A percentile compares a stretch with the other conserved stretches of the same genome.
Evolutionary conservation across 2,329 filamentous ascomycete genomes (phyloP).

Genomic region (Neoscytalidium dimidiatum): DNA sequence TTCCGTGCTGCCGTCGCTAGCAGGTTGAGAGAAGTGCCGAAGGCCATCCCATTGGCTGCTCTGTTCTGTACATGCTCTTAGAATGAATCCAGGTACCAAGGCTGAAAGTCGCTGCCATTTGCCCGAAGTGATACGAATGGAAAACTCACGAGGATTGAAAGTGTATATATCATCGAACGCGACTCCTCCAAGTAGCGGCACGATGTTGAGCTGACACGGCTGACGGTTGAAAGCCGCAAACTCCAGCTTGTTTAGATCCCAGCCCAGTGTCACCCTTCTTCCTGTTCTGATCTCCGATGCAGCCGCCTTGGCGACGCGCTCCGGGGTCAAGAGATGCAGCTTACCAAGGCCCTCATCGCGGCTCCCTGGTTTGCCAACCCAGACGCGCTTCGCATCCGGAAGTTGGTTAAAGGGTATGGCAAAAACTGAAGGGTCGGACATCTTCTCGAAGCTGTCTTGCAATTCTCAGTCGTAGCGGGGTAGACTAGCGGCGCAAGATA

Average conservation of each 20-base stretch:
- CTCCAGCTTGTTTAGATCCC: conserved; percentile 47
- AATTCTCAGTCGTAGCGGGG: background rate
- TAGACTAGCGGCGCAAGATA: background rate
- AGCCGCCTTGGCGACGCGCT: conserved; percentile 43
- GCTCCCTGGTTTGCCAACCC: conserved; percentile 48
- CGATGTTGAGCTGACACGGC: conserved; percentile 53
- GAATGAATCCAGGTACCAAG: background rate
- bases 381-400: conserved; percentile 51
- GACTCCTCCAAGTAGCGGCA: conserved; percentile 49
- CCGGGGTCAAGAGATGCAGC: conserved; percentile 56
- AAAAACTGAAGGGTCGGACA: background rate
- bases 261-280: conserved; percentile 41
- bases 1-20: conserved; percentile 18
- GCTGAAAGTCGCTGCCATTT: background rate
- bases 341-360: conserved; percentile 57
- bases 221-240: conserved; percentile 56
- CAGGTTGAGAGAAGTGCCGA: conserved; percentile 38
- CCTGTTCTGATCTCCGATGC: conserved; percentile 50
- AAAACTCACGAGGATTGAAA: conserved; percentile 25
- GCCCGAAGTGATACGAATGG: background rate
- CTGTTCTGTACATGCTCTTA: conserved; percentile 24
- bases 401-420: conserved; percentile 46
- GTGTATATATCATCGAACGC: conserved; percentile 39
- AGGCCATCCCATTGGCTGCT: conserved; percentile 40
- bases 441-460: background rate